Conservation (phyloP, 148 eudicot genomes). For the Oxyria digyna region DNA sequence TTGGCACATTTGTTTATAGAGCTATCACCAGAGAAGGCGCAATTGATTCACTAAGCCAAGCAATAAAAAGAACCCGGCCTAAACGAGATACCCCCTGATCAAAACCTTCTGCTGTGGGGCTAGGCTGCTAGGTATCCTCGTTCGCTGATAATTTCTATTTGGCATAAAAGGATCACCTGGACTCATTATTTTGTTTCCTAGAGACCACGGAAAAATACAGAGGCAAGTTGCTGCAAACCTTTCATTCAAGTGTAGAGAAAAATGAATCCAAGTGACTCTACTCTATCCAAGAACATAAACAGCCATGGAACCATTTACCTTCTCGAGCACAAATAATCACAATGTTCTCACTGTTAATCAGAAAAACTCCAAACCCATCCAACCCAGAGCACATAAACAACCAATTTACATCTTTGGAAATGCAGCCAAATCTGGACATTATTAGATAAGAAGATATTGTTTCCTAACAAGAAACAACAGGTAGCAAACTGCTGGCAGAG, state of each 20-base stretch:
- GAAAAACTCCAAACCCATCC: background rate
- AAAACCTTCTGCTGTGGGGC: background rate
- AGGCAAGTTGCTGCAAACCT: background rate
- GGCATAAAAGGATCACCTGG: background rate
- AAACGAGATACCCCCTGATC: background rate
- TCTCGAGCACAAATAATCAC: background rate
- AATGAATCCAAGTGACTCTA: background rate
- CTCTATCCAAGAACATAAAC: background rate
- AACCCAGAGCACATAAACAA: background rate
- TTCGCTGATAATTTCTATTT: background rate
- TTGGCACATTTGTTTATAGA: too few relatives aligned
- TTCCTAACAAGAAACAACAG: background rate
- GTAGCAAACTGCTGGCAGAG: background rate
- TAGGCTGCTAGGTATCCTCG: too few relatives aligned
- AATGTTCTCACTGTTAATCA: background rate
- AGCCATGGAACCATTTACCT: background rate
- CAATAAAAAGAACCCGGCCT: too few relatives aligned
- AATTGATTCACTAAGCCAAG: too few relatives aligned
- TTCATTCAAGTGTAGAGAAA: background rate
- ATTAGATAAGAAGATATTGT: background rate
- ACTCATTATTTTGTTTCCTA: background rate
- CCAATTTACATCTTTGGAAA: background rate
- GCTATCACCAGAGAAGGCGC: too few relatives aligned
- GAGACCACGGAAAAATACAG: background rate
- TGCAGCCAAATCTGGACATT: background rate